These are phyloP conservation scores for Cymbidium sinense DNA, from an alignment of 106 monocot genomes.

Conservation along the genomic window DNA sequence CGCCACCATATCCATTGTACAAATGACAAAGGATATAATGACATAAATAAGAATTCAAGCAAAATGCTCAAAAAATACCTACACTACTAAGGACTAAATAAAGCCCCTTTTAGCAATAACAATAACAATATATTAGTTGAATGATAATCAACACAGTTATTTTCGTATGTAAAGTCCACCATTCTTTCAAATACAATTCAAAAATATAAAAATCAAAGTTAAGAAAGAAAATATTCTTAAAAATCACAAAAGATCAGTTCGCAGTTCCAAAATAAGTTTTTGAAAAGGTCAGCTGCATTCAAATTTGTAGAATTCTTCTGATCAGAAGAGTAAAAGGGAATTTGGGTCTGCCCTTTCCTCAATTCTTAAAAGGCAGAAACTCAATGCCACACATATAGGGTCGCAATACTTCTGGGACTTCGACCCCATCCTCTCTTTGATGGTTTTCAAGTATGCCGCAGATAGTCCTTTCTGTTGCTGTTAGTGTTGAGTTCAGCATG, in stretches of 20 bases:
- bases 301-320: not conserved
- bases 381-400: constrained; percentile 79
- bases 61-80: too few species aligned
- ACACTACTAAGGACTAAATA: too few species aligned
- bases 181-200: not conserved
- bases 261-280: not conserved
- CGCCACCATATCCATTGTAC: too few species aligned
- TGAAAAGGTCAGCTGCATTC: not conserved
- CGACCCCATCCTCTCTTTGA: constrained; percentile 78
- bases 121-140: not conserved
- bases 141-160: not conserved
- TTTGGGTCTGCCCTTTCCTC: not conserved
- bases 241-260: not conserved
- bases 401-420: constrained; percentile 56
- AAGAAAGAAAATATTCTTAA: not conserved
- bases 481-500: constrained; percentile 88
- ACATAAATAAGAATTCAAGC: too few species aligned
- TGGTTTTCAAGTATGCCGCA: constrained; percentile 88
- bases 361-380: constrained; percentile 61
- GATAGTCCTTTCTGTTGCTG: constrained; percentile 88
- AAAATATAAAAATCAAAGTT: not conserved
- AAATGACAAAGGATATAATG: too few species aligned
- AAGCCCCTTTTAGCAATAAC: too few species aligned
- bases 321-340: not conserved
- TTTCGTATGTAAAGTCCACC: not conserved